Evolutionary conservation across 257 asterid genomes (phyloP), one percentile per base, ranked within the genome.

Genomic region (Solanum pinnatisectum): DNA sequence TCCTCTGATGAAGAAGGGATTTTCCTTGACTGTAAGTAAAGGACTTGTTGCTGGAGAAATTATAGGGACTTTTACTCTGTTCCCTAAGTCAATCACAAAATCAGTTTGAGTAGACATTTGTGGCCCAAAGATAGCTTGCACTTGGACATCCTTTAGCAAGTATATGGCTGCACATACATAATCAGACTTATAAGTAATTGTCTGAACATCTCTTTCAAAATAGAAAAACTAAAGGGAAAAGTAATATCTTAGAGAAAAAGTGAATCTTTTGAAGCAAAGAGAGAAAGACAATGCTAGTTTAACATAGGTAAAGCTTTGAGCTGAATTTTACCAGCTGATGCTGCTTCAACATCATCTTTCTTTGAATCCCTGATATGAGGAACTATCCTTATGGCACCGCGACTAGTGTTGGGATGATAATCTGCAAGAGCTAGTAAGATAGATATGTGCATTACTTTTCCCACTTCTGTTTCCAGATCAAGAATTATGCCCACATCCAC

Each of bases 71-170:
- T 59, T 60, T 12, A 87, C 93, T 87, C 83, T 92, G 44, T 87
- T 87, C 20, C 95, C 95, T 1, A 93, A 87, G 30, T 89, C 93
- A 33, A 90, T 89, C 71, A 93, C 89, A 74, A 93, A 93, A 18
- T 91, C 90, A 42, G 95, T 93, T 84, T 91, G 89, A 10, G 87
- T 85, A 1, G 95, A 93, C 65, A 39, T 71, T 49, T 86, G 93
- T 16, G 95, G 94, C 33, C 96, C 96, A 35, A 93, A 63, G 30
- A 93, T 91, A 42, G 95, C 95, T 42, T 91, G 86, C 1, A 91
- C 94, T 76, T 90, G 72, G 44, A 74, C 87, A 85, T 91, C 89
- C 83, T 91, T 92, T 59, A 93, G 90, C 89, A 93, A 87, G 85
- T 92, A 93, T 70, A 93, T 90, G 12, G 95, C 96, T 91, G 91